These are phyloP conservation scores for Aspergillus affinis DNA, from an alignment of 495 filamentous ascomycete genomes.

Conservation along the genomic window DNA sequence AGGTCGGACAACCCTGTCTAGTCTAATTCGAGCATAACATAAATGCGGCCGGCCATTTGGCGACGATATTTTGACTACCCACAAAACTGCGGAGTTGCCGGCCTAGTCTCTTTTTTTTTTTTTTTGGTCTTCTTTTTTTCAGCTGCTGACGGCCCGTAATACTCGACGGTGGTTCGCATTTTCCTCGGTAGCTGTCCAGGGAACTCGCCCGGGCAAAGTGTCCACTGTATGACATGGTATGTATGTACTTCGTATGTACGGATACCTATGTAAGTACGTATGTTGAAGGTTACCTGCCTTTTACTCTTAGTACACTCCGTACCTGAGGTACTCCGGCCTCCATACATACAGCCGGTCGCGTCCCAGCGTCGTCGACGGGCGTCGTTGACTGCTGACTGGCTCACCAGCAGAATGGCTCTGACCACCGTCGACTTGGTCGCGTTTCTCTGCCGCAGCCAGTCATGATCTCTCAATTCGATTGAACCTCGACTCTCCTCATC, in stretches of 20 bases:
- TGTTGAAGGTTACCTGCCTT: not conserved
- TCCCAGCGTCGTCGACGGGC: constrained; percentile 15
- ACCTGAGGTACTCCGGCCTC: not conserved
- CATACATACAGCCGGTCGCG: constrained; percentile 20
- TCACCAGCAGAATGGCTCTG: constrained; percentile 12
- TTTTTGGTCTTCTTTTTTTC: constrained; percentile 12
- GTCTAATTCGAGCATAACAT: constrained; percentile 15
- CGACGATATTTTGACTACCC: constrained; percentile 10
- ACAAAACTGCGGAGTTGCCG: constrained; percentile 22
- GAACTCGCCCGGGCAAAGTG: no score
- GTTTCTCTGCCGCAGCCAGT: constrained; percentile 12
- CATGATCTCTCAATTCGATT: constrained; percentile 2
- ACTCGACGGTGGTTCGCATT: constrained; percentile 18
- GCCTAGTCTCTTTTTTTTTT: not conserved
- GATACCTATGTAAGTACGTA: no score
- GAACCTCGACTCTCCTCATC: constrained; percentile 1
- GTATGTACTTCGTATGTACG: not conserved
- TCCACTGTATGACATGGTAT: not conserved
- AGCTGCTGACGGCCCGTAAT: constrained; percentile 26
- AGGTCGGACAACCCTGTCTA: constrained; percentile 2
- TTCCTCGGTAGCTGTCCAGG: constrained; percentile 12
- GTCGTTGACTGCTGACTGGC: constrained; percentile 19
- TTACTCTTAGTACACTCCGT: not conserved
- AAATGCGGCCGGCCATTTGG: constrained; percentile 21
- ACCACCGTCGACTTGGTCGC: constrained; percentile 14